Conservation (phyloP, 2,329 filamentous ascomycete species). For the Phaeoacremonium minimum region DNA sequence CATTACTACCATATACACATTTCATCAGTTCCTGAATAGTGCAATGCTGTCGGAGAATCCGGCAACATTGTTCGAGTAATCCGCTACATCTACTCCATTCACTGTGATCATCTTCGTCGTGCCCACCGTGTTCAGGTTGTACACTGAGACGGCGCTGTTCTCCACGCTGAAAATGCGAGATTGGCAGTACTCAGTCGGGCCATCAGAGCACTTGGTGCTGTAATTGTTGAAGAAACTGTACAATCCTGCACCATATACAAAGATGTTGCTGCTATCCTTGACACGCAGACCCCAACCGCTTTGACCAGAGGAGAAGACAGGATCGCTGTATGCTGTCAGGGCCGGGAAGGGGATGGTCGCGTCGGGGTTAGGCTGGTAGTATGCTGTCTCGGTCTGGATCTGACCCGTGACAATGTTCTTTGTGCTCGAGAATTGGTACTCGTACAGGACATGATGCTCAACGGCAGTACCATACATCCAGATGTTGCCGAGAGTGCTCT, state of each 20-base stretch:
- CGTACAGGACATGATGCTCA: constrained; percentile 59
- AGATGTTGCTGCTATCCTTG: constrained; percentile 43
- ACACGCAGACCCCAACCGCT: constrained; percentile 57
- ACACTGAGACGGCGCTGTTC: constrained; percentile 29
- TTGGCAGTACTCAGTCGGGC: constrained; percentile 32
- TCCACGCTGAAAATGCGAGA: constrained; percentile 31
- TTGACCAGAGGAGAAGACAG: constrained; percentile 40
- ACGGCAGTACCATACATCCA: constrained; percentile 58
- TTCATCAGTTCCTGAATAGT: constrained; percentile 7
- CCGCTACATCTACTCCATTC: constrained; percentile 16
- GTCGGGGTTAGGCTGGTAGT: constrained; percentile 11
- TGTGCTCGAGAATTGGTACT: constrained; percentile 57
- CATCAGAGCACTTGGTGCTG: constrained; percentile 33
- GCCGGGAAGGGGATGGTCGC: constrained; percentile 47
- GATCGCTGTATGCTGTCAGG: constrained; percentile 34
- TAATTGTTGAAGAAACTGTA: constrained; percentile 61
- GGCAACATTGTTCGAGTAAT: constrained; percentile 13
- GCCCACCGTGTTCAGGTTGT: constrained; percentile 43
- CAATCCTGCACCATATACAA: constrained; percentile 55
- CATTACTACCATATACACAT: too few relatives aligned
- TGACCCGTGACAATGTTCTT: constrained; percentile 10
- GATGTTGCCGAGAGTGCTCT: constrained; percentile 30
- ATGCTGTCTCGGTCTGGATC: not conserved
- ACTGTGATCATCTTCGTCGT: constrained; percentile 29
- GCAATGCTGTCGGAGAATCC: constrained; percentile 16